Base-by-base conservation (phyloP, 768 basidiomycete species). In the Kwoniella mangroviensis region DNA sequence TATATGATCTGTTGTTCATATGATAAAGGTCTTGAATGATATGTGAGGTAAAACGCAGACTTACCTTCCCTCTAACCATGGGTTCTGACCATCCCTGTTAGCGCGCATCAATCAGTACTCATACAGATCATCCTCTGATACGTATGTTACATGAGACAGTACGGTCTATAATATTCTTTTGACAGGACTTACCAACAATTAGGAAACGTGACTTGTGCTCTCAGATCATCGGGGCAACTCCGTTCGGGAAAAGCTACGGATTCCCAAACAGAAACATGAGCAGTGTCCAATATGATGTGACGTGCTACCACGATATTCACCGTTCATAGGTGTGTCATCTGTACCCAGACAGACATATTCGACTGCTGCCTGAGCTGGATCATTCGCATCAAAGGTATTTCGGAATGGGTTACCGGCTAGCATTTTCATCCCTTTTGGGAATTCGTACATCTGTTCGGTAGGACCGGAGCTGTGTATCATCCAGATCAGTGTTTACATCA, bases 341-440 rank as follows among this genome's bases (percentile, higher is more conserved):
- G 41, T 64, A 9, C 72, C 67, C 5, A 78, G 69, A 61, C 77
- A 78, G 9, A 65, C 70, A 49, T 66, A 79, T 6, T 34, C 53
- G 9, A 76, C 64, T 9, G 77, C 77, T 17, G 64, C 62, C 10
- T 76, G 56, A 3, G 69, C 62, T 12, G 60, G 65, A 34, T 69
- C 68, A 41, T 53, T 59, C 4, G 51, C 56, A 60, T 76, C 64
- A 22, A 65, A 61, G 5, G 71, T 74, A 5, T 58, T 70, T 26
- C 71, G 10, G 6, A 58, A 54, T 3, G 76, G 68, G 56, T 76
- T 61, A 6, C 79, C 79, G 7, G 78, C 76, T 9, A 76, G 4
- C 76, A 79, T 76, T 42, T 74, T 45, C 62, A 79, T 78, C 6
- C 76, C 78, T 40, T 65, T 61, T 1, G 78, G 78, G 66, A 79